phyloP scores from a whole-genome alignment of 1,284 basidiomycete species.

The Pseudozyma tsukubaensis region DNA sequence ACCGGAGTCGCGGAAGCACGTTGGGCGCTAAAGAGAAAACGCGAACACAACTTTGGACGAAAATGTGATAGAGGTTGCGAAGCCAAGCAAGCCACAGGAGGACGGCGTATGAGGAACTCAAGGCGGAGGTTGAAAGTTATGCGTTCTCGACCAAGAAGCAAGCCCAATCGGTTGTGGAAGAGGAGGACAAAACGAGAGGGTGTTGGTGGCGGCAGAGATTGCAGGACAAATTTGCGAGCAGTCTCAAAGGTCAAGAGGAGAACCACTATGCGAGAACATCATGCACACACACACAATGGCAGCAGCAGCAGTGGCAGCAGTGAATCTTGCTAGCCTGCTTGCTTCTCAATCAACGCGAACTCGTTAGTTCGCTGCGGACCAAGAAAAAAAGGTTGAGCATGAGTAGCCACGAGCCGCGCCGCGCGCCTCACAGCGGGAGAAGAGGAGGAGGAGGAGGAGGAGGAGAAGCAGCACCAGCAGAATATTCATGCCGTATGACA shows the following conservation, averaged over 20 bases:
- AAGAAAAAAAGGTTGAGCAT: neutral
- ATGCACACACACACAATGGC: neutral
- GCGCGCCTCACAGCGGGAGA: neutral
- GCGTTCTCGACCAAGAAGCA: too few relatives aligned
- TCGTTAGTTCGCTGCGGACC: neutral
- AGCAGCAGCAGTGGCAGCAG: neutral
- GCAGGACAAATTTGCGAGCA: neutral
- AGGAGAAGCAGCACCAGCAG: neutral
- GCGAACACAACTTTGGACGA: neutral
- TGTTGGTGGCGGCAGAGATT: neutral
- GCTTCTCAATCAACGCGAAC: conserved; percentile 8
- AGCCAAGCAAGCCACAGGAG: too few relatives aligned
- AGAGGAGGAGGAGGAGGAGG: neutral
- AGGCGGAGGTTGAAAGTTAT: too few relatives aligned
- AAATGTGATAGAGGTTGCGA: neutral
- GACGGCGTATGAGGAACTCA: too few relatives aligned
- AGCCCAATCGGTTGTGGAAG: too few relatives aligned
- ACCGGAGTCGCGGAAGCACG: too few relatives aligned
- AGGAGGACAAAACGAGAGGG: too few relatives aligned
- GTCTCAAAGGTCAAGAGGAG: too few relatives aligned
- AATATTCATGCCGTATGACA: conserved; percentile 29
- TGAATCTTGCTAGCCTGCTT: too few relatives aligned
- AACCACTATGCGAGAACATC: too few relatives aligned
- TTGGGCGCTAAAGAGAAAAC: neutral
- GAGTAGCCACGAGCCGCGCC: neutral